Conservation (phyloP, 495 filamentous ascomycete genomes). For the Penicillium turbatum region DNA sequence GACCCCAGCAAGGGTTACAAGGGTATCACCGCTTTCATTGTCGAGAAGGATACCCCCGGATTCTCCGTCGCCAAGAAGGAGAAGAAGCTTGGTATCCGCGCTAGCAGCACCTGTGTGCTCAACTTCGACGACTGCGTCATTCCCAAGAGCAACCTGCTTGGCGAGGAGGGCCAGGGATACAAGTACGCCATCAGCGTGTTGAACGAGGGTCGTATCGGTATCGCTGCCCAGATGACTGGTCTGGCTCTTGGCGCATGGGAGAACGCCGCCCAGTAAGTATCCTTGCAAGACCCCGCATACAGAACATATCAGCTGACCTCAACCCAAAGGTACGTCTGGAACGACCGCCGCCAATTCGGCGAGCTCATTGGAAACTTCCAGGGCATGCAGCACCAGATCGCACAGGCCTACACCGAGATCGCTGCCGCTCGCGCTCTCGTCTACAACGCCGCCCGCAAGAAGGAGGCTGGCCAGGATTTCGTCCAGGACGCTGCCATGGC, state of each 20-base stretch:
- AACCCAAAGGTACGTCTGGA: slow-evolving; percentile 71
- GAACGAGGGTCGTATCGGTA: slow-evolving; percentile 97
- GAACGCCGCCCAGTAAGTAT: slow-evolving; percentile 75
- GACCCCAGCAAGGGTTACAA: slow-evolving; percentile 85
- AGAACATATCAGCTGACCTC: not conserved
- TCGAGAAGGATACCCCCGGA: slow-evolving; percentile 83
- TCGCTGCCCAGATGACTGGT: slow-evolving; percentile 98
- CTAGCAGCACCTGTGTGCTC: slow-evolving; percentile 92
- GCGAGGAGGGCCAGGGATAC: slow-evolving; percentile 86
- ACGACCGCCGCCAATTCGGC: slow-evolving; percentile 96
- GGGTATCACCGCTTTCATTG: slow-evolving; percentile 93
- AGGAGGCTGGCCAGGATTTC: slow-evolving; percentile 95
- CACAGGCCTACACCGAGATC: slow-evolving; percentile 93
- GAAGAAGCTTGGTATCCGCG: slow-evolving; percentile 96
- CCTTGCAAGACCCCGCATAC: not conserved
- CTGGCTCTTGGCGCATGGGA: slow-evolving; percentile 93
- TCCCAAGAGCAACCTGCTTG: slow-evolving; percentile 79
- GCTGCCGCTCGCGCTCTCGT: slow-evolving; percentile 85
- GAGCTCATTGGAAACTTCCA: slow-evolving; percentile 92
- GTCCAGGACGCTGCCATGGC: slow-evolving; percentile 97
- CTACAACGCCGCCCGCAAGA: slow-evolving; percentile 94
- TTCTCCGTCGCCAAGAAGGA: slow-evolving; percentile 99
- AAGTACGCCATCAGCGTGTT: slow-evolving; percentile 95
- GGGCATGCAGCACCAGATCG: slow-evolving; percentile 98
- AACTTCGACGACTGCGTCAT: slow-evolving; percentile 97